A percentile compares a stretch with the other conserved stretches of the same genome.
These are phyloP conservation scores for Fusarium sp. DNA, from an alignment of 2,329 filamentous ascomycete species.

Conservation along the genomic window DNA sequence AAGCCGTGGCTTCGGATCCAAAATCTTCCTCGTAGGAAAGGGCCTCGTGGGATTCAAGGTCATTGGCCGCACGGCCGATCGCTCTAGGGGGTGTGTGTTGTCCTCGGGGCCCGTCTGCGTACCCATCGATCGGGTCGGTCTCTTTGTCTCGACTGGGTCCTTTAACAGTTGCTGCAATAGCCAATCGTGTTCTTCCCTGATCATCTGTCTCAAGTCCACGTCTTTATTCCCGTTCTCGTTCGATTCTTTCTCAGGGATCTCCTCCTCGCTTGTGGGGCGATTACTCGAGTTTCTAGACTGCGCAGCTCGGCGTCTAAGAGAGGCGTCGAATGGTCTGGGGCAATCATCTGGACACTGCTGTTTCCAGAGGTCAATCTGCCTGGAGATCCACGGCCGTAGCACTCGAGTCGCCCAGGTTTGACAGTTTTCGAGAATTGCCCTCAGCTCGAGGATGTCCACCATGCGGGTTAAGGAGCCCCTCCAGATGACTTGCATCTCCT, in stretches of 20 bases:
- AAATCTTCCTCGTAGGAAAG: neutral
- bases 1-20: neutral
- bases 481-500: slow-evolving; percentile 35
- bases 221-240: neutral
- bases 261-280: neutral
- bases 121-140: neutral
- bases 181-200: slow-evolving; percentile 14
- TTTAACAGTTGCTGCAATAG: neutral
- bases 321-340: neutral
- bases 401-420: slow-evolving; percentile 30
- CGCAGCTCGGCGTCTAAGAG: neutral
- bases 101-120: neutral
- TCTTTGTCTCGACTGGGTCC: neutral
- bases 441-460: slow-evolving; percentile 20
- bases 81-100: neutral
- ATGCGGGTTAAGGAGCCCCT: slow-evolving; percentile 24
- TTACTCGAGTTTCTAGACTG: neutral
- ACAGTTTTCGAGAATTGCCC: slow-evolving; percentile 32
- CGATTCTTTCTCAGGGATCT: too few relatives aligned
- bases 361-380: slow-evolving; percentile 30
- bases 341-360: slow-evolving; percentile 1
- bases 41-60: neutral
- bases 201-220: neutral
- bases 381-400: slow-evolving; percentile 29
- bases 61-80: neutral